A percentile compares a stretch with the other conserved stretches of the same genome.
phyloP scores from a whole-genome alignment of 2,329 filamentous ascomycete species.

The Phyllosticta citribraziliensis region DNA sequence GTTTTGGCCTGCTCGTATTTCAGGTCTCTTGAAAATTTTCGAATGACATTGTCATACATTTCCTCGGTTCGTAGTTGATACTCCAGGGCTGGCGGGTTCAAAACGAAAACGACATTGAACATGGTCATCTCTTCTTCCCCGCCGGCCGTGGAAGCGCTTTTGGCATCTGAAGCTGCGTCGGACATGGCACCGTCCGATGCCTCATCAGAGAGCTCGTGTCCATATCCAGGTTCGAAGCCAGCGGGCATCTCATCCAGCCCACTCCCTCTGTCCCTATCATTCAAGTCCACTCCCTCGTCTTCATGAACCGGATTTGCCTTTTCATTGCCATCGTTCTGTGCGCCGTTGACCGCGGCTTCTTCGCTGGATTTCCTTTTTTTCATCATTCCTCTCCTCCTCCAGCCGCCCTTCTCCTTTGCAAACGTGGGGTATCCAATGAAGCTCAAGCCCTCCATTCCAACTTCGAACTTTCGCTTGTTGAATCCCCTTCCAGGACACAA shows the following conservation, averaged over 20 bases:
- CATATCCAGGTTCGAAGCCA: slow-evolving; percentile 31
- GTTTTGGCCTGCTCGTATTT: slow-evolving; percentile 86
- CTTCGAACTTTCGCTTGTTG: slow-evolving; percentile 31
- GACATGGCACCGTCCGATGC: slow-evolving; percentile 15
- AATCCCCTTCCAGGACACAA: slow-evolving; percentile 27
- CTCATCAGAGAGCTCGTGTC: slow-evolving; percentile 26
- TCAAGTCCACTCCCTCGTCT: slow-evolving; percentile 14
- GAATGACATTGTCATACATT: slow-evolving; percentile 81
- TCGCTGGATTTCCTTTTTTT: slow-evolving; percentile 13
- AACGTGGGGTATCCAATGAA: slow-evolving; percentile 34
- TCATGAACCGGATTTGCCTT: slow-evolving; percentile 11
- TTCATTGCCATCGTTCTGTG: neutral
- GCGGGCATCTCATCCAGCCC: slow-evolving; percentile 11
- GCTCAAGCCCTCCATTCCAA: slow-evolving; percentile 30
- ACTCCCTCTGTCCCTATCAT: neutral
- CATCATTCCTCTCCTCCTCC: slow-evolving; percentile 26
- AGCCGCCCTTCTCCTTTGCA: slow-evolving; percentile 29
- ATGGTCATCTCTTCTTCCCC: slow-evolving; percentile 74
- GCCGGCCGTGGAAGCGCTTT: slow-evolving; percentile 28
- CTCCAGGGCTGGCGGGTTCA: slow-evolving; percentile 70
- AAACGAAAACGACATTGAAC: slow-evolving; percentile 94
- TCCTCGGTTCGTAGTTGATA: slow-evolving; percentile 63
- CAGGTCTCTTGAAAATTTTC: slow-evolving; percentile 84
- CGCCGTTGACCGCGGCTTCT: neutral
- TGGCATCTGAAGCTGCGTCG: slow-evolving; percentile 28